A percentile compares a stretch with the other conserved stretches of the same genome.
These are phyloP conservation scores for Ogataea methanolica DNA, from an alignment of 805 yeast species.

Conservation along the genomic window DNA sequence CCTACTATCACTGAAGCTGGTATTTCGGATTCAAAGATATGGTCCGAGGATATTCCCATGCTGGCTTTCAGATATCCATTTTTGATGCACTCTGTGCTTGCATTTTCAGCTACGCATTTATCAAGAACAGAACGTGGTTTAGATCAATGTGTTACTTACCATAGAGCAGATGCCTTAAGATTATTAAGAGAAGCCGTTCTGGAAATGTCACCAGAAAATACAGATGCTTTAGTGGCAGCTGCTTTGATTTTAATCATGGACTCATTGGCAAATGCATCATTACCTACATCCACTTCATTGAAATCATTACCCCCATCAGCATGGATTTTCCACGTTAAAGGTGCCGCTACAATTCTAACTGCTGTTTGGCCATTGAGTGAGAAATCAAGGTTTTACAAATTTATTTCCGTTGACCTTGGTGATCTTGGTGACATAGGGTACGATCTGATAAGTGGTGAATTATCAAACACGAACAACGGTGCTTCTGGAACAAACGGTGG, in stretches of 20 bases:
- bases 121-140: conserved; percentile 71
- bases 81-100: conserved; percentile 86
- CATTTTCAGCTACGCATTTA: conserved; percentile 89
- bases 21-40: conserved; percentile 76
- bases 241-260: conserved; percentile 89
- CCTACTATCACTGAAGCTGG: conserved; percentile 88
- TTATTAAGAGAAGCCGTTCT: conserved; percentile 81
- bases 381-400: conserved; percentile 57
- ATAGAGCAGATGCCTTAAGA: conserved; percentile 81
- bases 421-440: conserved; percentile 73
- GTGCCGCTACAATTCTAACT: conserved; percentile 91
- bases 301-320: conserved; percentile 85
- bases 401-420: conserved; percentile 82
- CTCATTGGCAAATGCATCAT: conserved; percentile 84
- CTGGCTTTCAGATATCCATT: conserved; percentile 85
- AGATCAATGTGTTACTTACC: conserved; percentile 78
- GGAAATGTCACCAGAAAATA: conserved; percentile 75
- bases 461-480: conserved; percentile 24
- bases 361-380: conserved; percentile 93
- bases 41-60: conserved; percentile 86
- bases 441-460: conserved; percentile 31
- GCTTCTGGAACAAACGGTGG: conserved; percentile 14
- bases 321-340: conserved; percentile 96
- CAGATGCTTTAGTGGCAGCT: conserved; percentile 91
- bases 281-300: conserved; percentile 46